Base-by-base conservation (phyloP, 176 grass and related monocot genomes). In the Carex scoparia region DNA sequence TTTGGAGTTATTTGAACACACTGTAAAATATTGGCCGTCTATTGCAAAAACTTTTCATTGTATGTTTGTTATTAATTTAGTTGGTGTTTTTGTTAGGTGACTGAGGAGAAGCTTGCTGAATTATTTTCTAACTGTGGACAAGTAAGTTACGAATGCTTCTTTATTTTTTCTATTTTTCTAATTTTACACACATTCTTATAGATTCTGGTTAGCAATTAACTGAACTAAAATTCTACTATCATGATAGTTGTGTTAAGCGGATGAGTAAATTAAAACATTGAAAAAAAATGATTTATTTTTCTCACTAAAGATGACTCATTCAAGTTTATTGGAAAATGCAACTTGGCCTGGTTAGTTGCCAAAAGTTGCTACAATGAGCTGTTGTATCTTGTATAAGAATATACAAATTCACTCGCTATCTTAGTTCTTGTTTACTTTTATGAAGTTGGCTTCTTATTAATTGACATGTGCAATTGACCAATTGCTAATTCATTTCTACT, bases 21-120 rank as follows among this genome's bases (percentile, higher is more conserved):
- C 68, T 57, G 82, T 10, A 61, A 11, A 12, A 79, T 31, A 81
- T 69, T 61, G 57, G 28, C 3, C 40, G 2, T 85, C 18, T 42
- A 28, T 76, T 19, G 32, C 0, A 31, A 54, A 79, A 59, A 66
- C n/a, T 4, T 18, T 63, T 61, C 7, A 28, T 14, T 87, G 42
- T 69, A 85, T 80, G 53, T 13, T 37, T 81, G 79, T 86, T 70
- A 90, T 83, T 66, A 65, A 76, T 86, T 49, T 80, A 63, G 69
- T n/a, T 79, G 48, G 23, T 13, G 7, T 60, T 65, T 88, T 23
- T 91, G 28, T 70, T 88, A 98, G 95, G 95, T 98, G 62, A 98
- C 95, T 8, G 95, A 97, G 87, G 95, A 97, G 84, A 94, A 86
- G 84, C 95, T 97, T 91, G 95, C 95, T 66, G 95, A 97, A 80